A percentile compares a stretch with the other conserved stretches of the same genome.
These are phyloP conservation scores for Achlya hypogyna DNA, from an alignment of 352 stramenopile genomes.

Conservation along the genomic window DNA sequence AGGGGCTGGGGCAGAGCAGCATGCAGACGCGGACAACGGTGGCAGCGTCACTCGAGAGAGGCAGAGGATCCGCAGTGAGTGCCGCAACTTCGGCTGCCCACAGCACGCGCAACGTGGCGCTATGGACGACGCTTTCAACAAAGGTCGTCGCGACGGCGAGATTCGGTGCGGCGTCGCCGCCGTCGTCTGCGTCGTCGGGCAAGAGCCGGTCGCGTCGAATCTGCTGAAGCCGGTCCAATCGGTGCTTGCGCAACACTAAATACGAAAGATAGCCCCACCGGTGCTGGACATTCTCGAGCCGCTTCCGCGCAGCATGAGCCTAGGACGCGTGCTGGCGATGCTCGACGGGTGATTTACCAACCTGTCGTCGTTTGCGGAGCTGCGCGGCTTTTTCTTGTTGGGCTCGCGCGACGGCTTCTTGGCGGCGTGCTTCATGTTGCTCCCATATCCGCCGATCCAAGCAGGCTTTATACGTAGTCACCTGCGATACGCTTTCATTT, in stretches of 20 bases:
- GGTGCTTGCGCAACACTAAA: neutral
- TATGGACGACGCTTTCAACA: neutral
- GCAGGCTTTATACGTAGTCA: neutral
- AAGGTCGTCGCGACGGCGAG: neutral
- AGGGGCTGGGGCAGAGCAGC: conserved; percentile 15
- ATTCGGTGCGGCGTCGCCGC: neutral
- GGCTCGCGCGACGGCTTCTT: neutral
- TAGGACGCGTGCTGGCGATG: neutral
- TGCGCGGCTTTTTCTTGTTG: neutral
- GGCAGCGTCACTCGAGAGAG: neutral
- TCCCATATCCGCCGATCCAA: neutral
- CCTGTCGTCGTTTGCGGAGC: neutral
- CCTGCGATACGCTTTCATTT: too few species aligned
- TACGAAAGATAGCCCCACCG: conserved; percentile 4
- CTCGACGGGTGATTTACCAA: too few species aligned
- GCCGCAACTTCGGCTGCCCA: conserved; percentile 12
- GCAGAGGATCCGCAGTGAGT: neutral
- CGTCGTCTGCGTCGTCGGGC: neutral
- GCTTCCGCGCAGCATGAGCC: neutral
- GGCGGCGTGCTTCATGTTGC: neutral
- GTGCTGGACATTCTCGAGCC: conserved; percentile 8
- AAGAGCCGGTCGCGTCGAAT: neutral
- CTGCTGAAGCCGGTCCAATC: neutral
- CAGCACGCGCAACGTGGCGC: neutral
- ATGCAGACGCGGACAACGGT: conserved; percentile 10